Conservation (phyloP, 2,329 filamentous ascomycete species). For the Rhinocladiella mackenziei region DNA sequence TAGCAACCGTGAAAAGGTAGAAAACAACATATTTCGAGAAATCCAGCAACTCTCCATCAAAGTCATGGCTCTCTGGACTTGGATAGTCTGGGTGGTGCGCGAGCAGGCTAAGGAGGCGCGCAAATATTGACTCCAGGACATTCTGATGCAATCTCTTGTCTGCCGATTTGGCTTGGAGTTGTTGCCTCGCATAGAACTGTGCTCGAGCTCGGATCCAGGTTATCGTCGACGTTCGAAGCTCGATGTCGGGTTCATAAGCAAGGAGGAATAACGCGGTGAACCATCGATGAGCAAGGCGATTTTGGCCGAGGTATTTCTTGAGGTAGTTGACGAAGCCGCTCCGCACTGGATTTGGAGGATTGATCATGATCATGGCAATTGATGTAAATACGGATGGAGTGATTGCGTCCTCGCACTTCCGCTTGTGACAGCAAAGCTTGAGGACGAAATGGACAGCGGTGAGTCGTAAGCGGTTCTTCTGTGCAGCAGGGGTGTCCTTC, state of each 20-base stretch:
- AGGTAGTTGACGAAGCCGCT: slow-evolving; percentile 75
- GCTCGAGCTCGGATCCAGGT: slow-evolving; percentile 87
- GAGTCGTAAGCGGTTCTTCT: slow-evolving; percentile 76
- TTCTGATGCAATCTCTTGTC: slow-evolving; percentile 48
- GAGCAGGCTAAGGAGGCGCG: slow-evolving; percentile 77
- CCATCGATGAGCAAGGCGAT: slow-evolving; percentile 68
- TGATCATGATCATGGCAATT: slow-evolving; percentile 76
- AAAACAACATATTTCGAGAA: slow-evolving; percentile 87
- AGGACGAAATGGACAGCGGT: slow-evolving; percentile 74
- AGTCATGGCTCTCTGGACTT: slow-evolving; percentile 46
- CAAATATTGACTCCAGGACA: slow-evolving; percentile 75
- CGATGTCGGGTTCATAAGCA: slow-evolving; percentile 78
- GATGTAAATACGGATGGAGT: slow-evolving; percentile 72
- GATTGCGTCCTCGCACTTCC: slow-evolving; percentile 69
- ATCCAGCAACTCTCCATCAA: slow-evolving; percentile 67
- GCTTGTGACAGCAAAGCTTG: slow-evolving; percentile 75
- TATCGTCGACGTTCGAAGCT: slow-evolving; percentile 68
- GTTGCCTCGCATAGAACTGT: slow-evolving; percentile 56
- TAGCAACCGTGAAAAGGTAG: slow-evolving; percentile 77
- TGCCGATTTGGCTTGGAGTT: slow-evolving; percentile 37
- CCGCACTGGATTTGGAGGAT: slow-evolving; percentile 68
- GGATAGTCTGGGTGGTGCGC: slow-evolving; percentile 90
- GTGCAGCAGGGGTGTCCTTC: slow-evolving; percentile 68
- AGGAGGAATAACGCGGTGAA: slow-evolving; percentile 86
- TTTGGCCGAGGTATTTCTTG: slow-evolving; percentile 81